Percentiles rank a stretch among this genome's conserved stretches.
These are phyloP conservation scores for Helianthus annuus DNA, from an alignment of 129 eudicot genomes.

Conservation along the genomic window DNA sequence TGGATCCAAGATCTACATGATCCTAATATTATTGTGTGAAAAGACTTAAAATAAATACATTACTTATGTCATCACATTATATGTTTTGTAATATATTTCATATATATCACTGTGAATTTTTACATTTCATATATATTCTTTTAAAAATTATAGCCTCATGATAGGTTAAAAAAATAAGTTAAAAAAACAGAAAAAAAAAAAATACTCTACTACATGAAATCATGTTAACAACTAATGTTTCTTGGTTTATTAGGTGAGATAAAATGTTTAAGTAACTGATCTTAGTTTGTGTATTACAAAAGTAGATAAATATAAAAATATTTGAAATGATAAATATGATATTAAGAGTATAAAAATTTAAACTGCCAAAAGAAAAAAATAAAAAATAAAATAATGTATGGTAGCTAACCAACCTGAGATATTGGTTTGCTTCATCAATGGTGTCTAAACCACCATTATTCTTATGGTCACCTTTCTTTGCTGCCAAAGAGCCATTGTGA, in stretches of 20 bases:
- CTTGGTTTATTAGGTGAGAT: background rate
- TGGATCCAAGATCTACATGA: constrained; percentile 8
- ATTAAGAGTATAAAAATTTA: background rate
- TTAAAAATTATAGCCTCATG: background rate
- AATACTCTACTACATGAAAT: background rate
- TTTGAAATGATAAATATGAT: background rate
- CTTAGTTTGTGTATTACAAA: background rate
- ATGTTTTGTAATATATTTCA: background rate
- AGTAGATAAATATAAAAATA: background rate
- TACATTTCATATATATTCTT: too few species aligned
- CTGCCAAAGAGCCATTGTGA: constrained; percentile 32
- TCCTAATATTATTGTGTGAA: background rate
- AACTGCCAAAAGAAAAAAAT: background rate
- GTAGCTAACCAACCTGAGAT: constrained; percentile 32
- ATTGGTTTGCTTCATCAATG: constrained; percentile 58
- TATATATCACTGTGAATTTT: too few species aligned
- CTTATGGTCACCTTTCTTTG: constrained; percentile 45
- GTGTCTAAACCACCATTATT: constrained; percentile 57
- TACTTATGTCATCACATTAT: background rate
- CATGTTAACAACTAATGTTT: background rate
- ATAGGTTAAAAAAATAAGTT: background rate
- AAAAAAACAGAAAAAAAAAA: background rate
- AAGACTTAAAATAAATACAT: background rate
- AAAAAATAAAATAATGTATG: background rate
- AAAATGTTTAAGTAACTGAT: background rate